A percentile compares a stretch with the other conserved stretches of the same genome.
Evolutionary conservation across 1,139 yeast genomes (phyloP).

Genomic region (Arxiozyma heterogenica): DNA sequence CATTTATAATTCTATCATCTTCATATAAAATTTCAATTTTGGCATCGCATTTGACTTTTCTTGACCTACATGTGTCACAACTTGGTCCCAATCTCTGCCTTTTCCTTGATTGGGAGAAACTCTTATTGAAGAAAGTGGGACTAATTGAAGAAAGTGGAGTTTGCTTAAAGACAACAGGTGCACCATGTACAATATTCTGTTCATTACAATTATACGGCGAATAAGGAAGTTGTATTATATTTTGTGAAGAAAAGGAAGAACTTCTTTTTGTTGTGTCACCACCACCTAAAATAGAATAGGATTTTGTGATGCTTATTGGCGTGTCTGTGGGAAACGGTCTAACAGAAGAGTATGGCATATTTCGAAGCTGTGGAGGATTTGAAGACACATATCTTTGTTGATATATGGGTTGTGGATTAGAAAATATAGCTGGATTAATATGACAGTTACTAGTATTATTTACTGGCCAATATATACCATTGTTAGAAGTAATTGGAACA

Average conservation of each 20-base stretch:
- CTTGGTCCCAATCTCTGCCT: slow-evolving; percentile 68
- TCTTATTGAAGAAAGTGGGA: neutral
- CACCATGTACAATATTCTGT: neutral
- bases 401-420: neutral
- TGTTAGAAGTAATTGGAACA: neutral
- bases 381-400: neutral
- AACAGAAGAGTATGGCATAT: neutral
- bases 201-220: neutral
- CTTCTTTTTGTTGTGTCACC: neutral
- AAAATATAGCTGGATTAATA: neutral
- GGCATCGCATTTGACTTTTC: slow-evolving; percentile 71
- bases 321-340: neutral
- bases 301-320: neutral
- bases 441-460: neutral
- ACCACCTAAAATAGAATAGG: neutral
- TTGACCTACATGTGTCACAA: slow-evolving; percentile 61
- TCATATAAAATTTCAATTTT: slow-evolving; percentile 36
- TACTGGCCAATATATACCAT: neutral
- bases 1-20: slow-evolving; percentile 14
- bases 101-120: slow-evolving; percentile 18
- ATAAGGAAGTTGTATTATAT: neutral
- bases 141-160: neutral
- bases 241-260: neutral
- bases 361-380: neutral
- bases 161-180: neutral